A percentile compares a stretch with the other conserved stretches of the same genome.
These are phyloP conservation scores for Ophiostoma perfectum DNA, from an alignment of 2,329 filamentous ascomycete genomes.

Conservation along the genomic window DNA sequence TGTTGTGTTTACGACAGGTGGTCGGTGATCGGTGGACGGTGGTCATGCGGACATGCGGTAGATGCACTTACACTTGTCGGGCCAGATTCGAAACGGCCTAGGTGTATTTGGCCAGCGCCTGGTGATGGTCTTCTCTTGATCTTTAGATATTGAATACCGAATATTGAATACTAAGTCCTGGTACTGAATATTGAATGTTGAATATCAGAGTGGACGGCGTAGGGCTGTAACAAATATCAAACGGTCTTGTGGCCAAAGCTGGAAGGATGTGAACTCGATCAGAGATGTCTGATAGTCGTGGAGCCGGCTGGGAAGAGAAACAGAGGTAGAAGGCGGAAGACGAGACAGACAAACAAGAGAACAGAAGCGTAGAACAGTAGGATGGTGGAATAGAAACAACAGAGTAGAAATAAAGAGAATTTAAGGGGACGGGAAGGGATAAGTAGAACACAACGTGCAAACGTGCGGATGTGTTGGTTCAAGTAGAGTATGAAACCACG, in stretches of 20 bases:
- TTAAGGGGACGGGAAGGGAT: constrained; percentile 9
- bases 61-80: neutral
- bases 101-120: too few species aligned
- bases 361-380: neutral
- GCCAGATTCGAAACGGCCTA: too few species aligned
- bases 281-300: constrained; percentile 11
- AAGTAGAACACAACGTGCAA: constrained; percentile 15
- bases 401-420: constrained; percentile 3
- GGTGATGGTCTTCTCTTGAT: too few species aligned
- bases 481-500: constrained; percentile 6
- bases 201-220: neutral
- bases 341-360: neutral
- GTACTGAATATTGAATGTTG: too few species aligned
- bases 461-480: neutral
- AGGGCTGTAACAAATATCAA: neutral
- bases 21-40: neutral
- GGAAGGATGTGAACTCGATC: constrained; percentile 2
- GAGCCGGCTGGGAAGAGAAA: constrained; percentile 5
- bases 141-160: too few species aligned
- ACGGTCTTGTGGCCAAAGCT: constrained; percentile 13
- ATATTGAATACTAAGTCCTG: too few species aligned
- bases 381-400: neutral
- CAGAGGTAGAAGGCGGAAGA: neutral
- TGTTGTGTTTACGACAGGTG: neutral
- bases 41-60: neutral